Evolutionary conservation across 164 flowering plant genomes (phyloP).

Genomic region (Tetrastigma voinierianum): DNA sequence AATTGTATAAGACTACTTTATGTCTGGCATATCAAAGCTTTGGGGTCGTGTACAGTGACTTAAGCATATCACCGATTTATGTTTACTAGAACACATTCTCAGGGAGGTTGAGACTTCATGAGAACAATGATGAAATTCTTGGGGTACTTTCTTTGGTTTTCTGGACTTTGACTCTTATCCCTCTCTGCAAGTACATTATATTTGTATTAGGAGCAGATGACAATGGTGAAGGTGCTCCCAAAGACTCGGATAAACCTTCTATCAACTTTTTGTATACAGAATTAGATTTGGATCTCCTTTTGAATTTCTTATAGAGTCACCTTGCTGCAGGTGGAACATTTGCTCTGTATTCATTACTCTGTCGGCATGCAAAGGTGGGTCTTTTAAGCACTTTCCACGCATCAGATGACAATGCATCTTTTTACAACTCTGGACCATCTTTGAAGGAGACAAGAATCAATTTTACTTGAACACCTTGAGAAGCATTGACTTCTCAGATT

Average conservation of each 20-base stretch:
- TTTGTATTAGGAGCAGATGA: conserved; percentile 28
- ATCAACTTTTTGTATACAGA: background rate
- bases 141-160: conserved; percentile 36
- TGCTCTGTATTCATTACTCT: conserved; percentile 63
- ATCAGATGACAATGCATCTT: conserved; percentile 27
- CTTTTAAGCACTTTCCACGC: conserved; percentile 27
- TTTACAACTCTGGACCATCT: conserved; percentile 12
- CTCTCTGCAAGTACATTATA: conserved; percentile 22
- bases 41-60: conserved; percentile 41
- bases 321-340: conserved; percentile 60
- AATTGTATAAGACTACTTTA: background rate
- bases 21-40: conserved; percentile 30
- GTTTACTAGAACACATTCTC: conserved; percentile 29
- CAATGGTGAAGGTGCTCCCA: conserved; percentile 25
- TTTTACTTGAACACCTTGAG: conserved; percentile 33
- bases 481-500: conserved; percentile 36
- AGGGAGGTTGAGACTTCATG: conserved; percentile 14
- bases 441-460: conserved; percentile 32
- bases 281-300: too few relatives aligned
- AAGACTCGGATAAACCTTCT: background rate
- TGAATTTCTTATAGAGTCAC: conserved; percentile 1
- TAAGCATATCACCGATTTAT: conserved; percentile 34
- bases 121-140: conserved; percentile 23
- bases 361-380: conserved; percentile 42
- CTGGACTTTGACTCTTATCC: conserved; percentile 33